phyloP scores from a whole-genome alignment of 345 rosid species.

The Turritis glabra region DNA sequence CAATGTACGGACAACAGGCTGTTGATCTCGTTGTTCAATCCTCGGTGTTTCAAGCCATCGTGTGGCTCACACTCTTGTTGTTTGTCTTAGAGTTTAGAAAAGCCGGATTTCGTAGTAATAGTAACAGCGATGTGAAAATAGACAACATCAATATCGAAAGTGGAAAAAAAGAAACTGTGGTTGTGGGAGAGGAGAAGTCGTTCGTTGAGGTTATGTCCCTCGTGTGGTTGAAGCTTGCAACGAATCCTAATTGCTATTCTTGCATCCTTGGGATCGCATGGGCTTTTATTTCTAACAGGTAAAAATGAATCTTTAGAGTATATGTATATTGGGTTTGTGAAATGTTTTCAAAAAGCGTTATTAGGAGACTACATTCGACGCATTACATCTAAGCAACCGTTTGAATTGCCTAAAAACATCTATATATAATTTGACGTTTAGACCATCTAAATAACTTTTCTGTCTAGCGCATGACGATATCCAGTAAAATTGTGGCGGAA shows the following conservation, averaged over 20 bases:
- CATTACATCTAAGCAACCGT: not conserved
- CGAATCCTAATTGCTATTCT: constrained; percentile 72
- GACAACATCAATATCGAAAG: constrained; percentile 21
- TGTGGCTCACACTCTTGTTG: constrained; percentile 78
- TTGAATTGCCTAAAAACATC: not conserved
- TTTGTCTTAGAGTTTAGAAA: constrained; percentile 68
- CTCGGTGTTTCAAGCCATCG: constrained; percentile 60
- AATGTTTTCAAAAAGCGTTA: not conserved
- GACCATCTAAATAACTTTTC: not conserved
- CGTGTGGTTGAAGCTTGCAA: constrained; percentile 59
- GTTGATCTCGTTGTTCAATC: constrained; percentile 82
- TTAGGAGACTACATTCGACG: not conserved
- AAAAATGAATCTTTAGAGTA: not conserved
- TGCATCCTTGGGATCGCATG: constrained; percentile 71
- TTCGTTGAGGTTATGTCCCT: constrained; percentile 53
- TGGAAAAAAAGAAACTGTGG: constrained; percentile 17
- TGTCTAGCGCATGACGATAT: not conserved
- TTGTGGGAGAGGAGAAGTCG: constrained; percentile 31
- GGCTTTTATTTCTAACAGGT: constrained; percentile 78
- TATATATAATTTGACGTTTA: not conserved
- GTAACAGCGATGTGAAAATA: not conserved
- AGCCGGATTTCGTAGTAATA: constrained; percentile 25
- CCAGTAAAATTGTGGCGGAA: not conserved
- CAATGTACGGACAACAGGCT: constrained; percentile 73
- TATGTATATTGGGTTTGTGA: not conserved